Evolutionary conservation across 2,329 filamentous ascomycete species (phyloP), one percentile per base, ranked within the genome.

Genomic region (Hypoxylon sp.): DNA sequence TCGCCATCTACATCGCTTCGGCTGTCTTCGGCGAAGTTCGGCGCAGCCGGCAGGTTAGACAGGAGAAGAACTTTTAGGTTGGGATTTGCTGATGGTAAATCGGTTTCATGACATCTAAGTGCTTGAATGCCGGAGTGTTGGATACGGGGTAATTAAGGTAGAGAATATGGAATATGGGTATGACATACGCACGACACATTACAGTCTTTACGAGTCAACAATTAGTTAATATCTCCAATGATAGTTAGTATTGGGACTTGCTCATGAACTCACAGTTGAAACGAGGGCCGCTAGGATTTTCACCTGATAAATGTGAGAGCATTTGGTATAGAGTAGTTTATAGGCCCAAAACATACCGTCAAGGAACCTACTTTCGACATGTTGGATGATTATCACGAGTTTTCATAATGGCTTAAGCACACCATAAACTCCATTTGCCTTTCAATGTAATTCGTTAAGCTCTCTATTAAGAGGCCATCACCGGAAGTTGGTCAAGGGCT

Each of bases 1-100:
- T 81, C 44, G 44, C 82, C 3, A 65, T 80, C 2, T 91, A 90
- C 73, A 60, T 70, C 0, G 69, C 27, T 8, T 50, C 62, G 13
- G 71, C 73, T 10, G 2, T 72, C 11, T 61, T 66, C 1, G 74
- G 74, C 33, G 71, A 72, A 46, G 20, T 68, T 5, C 61, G 64
- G 33, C 61, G 37, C 25, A 49, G 25, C 33, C 6, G 40, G 20
- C 17, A 30, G 14, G 4, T 37, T 8, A 2, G 22, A 5, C 40
- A 59, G 42, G 50, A 48, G 51, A 69, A 71, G 46, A 61, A 20
- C 8, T 68, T 54, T 5, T 67, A 31, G 67, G 35, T n/a, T 57
- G 13, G 17, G 3, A 6, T 20, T 20, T 35, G 54, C 6, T 14
- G 55, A 17, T 22, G 7, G 14, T 10, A 25, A 33, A 14, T 2